Evolutionary conservation across 495 filamentous ascomycete species (phyloP), one percentile per base, ranked within the genome.

Genomic region (Podospora tetraspora): DNA sequence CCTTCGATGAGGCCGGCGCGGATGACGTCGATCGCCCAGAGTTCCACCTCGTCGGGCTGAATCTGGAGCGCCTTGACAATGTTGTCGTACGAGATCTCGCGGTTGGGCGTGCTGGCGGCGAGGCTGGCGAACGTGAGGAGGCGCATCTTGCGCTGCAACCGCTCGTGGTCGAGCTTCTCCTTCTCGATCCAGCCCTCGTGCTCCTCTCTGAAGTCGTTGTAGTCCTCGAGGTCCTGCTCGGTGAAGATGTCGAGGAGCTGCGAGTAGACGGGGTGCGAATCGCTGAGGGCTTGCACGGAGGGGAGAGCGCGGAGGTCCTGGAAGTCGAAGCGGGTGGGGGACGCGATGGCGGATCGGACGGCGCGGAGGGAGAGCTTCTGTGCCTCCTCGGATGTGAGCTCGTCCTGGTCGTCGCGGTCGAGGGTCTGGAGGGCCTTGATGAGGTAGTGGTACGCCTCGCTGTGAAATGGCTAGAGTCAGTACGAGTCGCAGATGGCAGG

Each of bases 11-110:
- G 88, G 37, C 92, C 91, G 57, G 93, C 92, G 57, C 96, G 91
- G 79, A 99, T 97, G 62, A 94, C 92, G 79, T 99, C 96, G 71
- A 99, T 99, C 63, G 97, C 90, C 95, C 95, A 99, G 85, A 93
- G 90, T 84, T 99, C 95, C 11, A 97, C 92, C 59, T 97, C 92
- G 66, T 90, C 88, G 29, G 77, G 70, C 21, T 91, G 87, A 57
- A 99, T 88, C 77, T 94, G 89, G 43, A 99, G 86, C 6, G 92
- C 88, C 67, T 89, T 87, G 57, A 90, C 85, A 73, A 99, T 97
- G 67, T 86, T 84, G 70, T 82, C 83, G 80, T 99, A 99, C 37
- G 93, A 89, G 57, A 99, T 87, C 64, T 92, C 91, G 67, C 93
- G 90, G 70, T 87, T 92, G 19, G 88, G 87, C 19, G 90, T 90